These are phyloP conservation scores for Sordariomycetes sp. DNA, from an alignment of 2,329 filamentous ascomycete species.

Conservation along the genomic window DNA sequence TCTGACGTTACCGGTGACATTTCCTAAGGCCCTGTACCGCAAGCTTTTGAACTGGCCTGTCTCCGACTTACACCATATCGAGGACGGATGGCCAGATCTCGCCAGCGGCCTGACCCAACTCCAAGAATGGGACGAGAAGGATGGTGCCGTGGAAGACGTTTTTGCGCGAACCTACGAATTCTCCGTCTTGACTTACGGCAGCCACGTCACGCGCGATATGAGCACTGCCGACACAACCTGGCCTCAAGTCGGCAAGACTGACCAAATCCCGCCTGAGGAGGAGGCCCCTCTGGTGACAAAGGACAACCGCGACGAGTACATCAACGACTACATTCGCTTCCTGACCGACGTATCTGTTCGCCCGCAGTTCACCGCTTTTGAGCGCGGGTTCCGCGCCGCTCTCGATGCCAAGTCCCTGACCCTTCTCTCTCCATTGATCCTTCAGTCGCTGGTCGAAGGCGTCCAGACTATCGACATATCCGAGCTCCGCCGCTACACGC, in stretches of 20 bases:
- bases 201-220: conserved; percentile 50
- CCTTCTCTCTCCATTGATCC: conserved; percentile 59
- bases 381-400: conserved; percentile 69
- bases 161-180: conserved; percentile 85
- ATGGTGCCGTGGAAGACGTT: conserved; percentile 71
- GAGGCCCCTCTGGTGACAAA: conserved; percentile 71
- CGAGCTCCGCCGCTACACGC: conserved; percentile 60
- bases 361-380: conserved; percentile 73
- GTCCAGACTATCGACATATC: conserved; percentile 69
- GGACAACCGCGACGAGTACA: conserved; percentile 67
- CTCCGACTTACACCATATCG: conserved; percentile 64
- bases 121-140: conserved; percentile 63
- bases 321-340: conserved; percentile 78
- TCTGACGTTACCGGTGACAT: conserved; percentile 80
- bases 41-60: conserved; percentile 65
- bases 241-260: conserved; percentile 37
- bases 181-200: conserved; percentile 51
- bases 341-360: conserved; percentile 69
- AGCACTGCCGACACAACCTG: conserved; percentile 29
- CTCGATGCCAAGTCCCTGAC: conserved; percentile 61
- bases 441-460: conserved; percentile 78
- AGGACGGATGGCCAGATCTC: conserved; percentile 80
- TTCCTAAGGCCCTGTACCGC: conserved; percentile 76
- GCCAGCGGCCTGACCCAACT: conserved; percentile 65
- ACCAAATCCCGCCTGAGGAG: conserved; percentile 42